A percentile compares a stretch with the other conserved stretches of the same genome.
Evolutionary conservation across 306 rosid species (phyloP).

Genomic region (Castanospermum australe): DNA sequence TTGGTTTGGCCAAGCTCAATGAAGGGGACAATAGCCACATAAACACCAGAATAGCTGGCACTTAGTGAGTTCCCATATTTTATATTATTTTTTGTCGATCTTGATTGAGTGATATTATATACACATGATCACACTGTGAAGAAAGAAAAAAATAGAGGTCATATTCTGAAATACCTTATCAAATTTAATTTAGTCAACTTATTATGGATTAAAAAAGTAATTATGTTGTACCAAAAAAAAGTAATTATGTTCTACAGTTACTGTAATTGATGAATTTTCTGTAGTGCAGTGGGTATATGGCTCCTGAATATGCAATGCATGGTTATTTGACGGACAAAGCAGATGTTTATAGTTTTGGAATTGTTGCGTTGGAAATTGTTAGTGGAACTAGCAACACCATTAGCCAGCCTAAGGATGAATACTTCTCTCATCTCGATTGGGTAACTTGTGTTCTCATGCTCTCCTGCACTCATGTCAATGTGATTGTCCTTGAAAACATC

Average conservation of each 20-base stretch:
- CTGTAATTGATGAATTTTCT: neutral
- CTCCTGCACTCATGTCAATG: neutral
- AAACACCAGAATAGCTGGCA: conserved; percentile 58
- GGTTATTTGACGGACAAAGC: conserved; percentile 63
- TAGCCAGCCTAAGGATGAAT: conserved; percentile 30
- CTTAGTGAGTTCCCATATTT: conserved; percentile 38
- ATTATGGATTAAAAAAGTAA: neutral
- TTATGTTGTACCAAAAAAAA: neutral
- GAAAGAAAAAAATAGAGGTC: neutral
- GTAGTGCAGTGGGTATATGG: conserved; percentile 38
- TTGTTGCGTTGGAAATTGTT: conserved; percentile 50
- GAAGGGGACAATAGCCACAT: conserved; percentile 65
- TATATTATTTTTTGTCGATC: neutral
- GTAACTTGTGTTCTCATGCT: conserved; percentile 19
- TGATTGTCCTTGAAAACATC: neutral
- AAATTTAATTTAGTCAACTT: neutral
- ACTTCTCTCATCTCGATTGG: conserved; percentile 52
- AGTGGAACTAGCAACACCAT: conserved; percentile 50
- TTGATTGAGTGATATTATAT: neutral
- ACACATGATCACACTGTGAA: neutral
- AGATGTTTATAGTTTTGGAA: conserved; percentile 62
- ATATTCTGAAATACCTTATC: neutral
- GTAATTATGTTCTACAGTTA: neutral
- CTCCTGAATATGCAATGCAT: conserved; percentile 50
- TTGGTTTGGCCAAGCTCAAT: conserved; percentile 64